A percentile compares a stretch with the other conserved stretches of the same genome.
phyloP scores from a whole-genome alignment of 2,329 filamentous ascomycete species.

The Sarocladiaceae sp. region DNA sequence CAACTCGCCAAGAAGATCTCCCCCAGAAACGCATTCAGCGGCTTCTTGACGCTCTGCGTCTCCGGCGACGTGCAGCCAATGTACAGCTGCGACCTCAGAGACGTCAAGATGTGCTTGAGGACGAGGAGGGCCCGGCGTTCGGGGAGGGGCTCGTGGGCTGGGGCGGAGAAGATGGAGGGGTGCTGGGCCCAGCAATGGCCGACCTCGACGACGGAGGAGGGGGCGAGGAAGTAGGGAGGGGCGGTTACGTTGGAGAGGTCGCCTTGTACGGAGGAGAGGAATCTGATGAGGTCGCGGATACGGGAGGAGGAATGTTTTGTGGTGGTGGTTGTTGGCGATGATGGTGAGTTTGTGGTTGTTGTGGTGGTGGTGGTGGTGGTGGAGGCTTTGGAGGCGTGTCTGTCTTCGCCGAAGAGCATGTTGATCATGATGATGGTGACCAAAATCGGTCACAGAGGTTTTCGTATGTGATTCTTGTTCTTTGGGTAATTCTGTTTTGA shows the following conservation, averaged over 20 bases:
- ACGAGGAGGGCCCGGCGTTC: conserved; percentile 39
- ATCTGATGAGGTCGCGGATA: conserved; percentile 15
- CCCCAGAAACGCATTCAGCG: conserved; percentile 46
- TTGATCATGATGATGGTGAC: not conserved
- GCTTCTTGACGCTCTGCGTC: conserved; percentile 40
- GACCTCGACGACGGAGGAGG: conserved; percentile 44
- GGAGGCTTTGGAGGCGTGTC: not conserved
- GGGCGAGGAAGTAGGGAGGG: conserved; percentile 41
- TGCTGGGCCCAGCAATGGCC: conserved; percentile 45
- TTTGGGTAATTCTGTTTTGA: too few relatives aligned
- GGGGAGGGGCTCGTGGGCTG: conserved; percentile 36
- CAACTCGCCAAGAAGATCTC: conserved; percentile 41
- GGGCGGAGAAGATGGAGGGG: conserved; percentile 39
- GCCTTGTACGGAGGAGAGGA: conserved; percentile 29
- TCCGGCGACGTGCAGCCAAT: conserved; percentile 20
- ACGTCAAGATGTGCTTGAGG: conserved; percentile 39
- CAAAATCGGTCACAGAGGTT: too few relatives aligned
- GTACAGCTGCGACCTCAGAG: conserved; percentile 41
- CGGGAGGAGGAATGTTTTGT: conserved; percentile 10
- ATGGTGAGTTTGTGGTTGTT: not conserved
- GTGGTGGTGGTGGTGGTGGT: not conserved
- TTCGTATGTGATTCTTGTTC: too few relatives aligned
- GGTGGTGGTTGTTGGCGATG: too few relatives aligned
- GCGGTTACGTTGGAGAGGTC: conserved; percentile 47
- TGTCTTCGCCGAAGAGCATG: conserved; percentile 1